Evolutionary conservation across 169 alveolate species (phyloP), one percentile per base, ranked within the genome.

Genomic region (Plasmodium reichenowi): DNA sequence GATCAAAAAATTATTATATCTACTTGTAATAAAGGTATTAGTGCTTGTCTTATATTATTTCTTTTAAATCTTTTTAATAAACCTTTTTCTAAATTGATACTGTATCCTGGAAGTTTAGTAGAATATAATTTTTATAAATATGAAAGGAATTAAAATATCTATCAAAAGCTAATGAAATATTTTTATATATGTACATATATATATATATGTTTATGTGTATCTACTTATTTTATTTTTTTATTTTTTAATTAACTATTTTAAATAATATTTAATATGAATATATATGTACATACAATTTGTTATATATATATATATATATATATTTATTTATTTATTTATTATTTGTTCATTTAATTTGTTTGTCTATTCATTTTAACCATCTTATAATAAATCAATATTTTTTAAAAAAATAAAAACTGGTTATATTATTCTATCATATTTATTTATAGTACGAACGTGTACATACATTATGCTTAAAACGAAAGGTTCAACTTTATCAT

Each of bases 11-110:
- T 62, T 7, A 15, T 66, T 32, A 68, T 80, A 68, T 32, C 72
- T 12, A 66, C 85, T 20, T 80, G 80, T 13, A 67, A 54, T 52
- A 67, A 68, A 38, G 90, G 90, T 6, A 68, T 80, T 29, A 68
- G 64, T 54, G 83, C 90, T 26, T 80, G 90, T 54, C 17, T 80
- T 66, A 38, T 80, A 68, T 26, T 80, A 58, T 68, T 38, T 48
- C 63, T 80, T 80, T 56, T 80, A 22, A 62, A 67, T 22, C 24
- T 52, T 38, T 64, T 67, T 52, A 58, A 80, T 38, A 68, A 54
- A 20, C 89, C 89, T 8, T 59, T 76, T 47, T 71, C 74, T 13
- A 52, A 76, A 43, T 68, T 76, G 58, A 68, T 68, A 48, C 43
- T 76, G 26, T 47, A 76, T 48, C 48, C 64, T 7, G 89, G 89